Percentiles rank a stretch among this genome's conserved stretches.
phyloP scores from a whole-genome alignment of 352 stramenopile species.

The Elongisporangium undulatum region DNA sequence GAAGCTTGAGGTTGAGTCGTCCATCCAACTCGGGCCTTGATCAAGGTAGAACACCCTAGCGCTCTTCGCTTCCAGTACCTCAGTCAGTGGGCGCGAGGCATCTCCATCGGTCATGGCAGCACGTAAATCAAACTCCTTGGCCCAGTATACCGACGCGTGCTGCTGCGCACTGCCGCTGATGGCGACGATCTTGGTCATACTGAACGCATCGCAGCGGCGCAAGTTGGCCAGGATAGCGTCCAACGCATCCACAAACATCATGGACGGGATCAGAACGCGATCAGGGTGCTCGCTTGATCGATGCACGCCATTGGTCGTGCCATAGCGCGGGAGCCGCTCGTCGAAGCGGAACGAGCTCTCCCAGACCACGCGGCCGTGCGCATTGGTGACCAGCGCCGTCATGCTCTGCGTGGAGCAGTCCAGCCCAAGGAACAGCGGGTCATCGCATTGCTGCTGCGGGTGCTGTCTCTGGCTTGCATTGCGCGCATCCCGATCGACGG shows the following conservation, averaged over 20 bases:
- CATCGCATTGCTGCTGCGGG: constrained; percentile 1
- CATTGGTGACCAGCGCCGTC: constrained; percentile 57
- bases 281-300: constrained; percentile 27
- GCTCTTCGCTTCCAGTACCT: constrained; percentile 7
- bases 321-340: constrained; percentile 55
- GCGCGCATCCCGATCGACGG: too few relatives aligned
- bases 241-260: constrained; percentile 79
- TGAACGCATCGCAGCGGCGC: constrained; percentile 10
- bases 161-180: constrained; percentile 81
- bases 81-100: constrained; percentile 14
- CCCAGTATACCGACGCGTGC: constrained; percentile 80
- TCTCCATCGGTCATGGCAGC: constrained; percentile 20
- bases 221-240: constrained; percentile 61
- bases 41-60: constrained; percentile 36
- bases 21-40: constrained; percentile 83
- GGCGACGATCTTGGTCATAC: constrained; percentile 38
- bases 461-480: too few relatives aligned
- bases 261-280: constrained; percentile 58
- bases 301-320: constrained; percentile 62
- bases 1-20: constrained; percentile 65
- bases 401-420: constrained; percentile 88
- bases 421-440: constrained; percentile 50
- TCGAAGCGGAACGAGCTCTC: constrained; percentile 72
- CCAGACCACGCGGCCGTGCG: constrained; percentile 28
- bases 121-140: constrained; percentile 36